Evolutionary conservation across 176 grass and related monocot genomes (phyloP).

Genomic region (Triticum timopheevii): DNA sequence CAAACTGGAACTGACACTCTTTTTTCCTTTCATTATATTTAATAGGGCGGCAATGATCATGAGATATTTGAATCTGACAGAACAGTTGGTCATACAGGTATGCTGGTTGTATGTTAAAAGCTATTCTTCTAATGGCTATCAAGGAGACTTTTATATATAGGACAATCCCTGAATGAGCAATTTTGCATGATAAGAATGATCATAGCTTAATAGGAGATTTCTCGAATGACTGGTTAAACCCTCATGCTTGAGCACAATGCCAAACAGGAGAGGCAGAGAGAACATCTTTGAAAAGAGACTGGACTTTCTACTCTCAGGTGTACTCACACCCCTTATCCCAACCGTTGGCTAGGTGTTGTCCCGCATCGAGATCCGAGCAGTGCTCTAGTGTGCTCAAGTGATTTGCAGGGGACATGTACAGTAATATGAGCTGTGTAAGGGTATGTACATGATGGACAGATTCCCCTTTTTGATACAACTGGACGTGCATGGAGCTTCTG

Average conservation of each 20-base stretch:
- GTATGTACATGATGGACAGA: too few species aligned
- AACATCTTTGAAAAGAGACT: not conserved
- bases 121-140: conserved; percentile 9
- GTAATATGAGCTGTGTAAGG: too few species aligned
- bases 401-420: too few species aligned
- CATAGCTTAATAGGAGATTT: not conserved
- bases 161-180: not conserved
- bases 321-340: too few species aligned
- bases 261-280: not conserved
- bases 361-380: too few species aligned
- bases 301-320: too few species aligned
- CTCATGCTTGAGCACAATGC: too few species aligned
- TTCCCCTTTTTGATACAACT: too few species aligned
- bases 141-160: not conserved
- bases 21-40: not conserved
- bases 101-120: conserved; percentile 21
- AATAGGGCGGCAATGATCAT: conserved; percentile 90
- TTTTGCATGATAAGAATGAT: not conserved
- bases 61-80: conserved; percentile 92
- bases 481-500: too few species aligned
- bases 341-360: too few species aligned
- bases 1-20: not conserved
- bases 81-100: conserved; percentile 94
- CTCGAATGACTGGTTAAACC: not conserved
- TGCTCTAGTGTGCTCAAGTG: too few species aligned